phyloP scores from a whole-genome alignment of 345 rosid genomes.

The Hibiscus tridactylites region DNA sequence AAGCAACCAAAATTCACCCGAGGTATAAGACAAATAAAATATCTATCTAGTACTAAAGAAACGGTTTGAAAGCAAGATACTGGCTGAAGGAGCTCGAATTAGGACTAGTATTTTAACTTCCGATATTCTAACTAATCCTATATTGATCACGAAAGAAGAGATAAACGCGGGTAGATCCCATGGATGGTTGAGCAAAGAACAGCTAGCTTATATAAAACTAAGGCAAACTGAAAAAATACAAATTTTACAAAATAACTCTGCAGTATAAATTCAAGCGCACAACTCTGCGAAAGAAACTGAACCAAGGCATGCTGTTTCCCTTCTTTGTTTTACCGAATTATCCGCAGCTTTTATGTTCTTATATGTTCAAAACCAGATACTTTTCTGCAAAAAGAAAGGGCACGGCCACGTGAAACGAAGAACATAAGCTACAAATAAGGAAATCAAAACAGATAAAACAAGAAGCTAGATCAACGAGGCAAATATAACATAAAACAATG shows the following conservation, averaged over 20 bases:
- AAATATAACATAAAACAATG: background rate
- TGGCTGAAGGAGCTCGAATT: background rate
- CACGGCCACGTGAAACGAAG: background rate
- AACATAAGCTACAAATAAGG: background rate
- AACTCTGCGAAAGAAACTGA: constrained; percentile 44
- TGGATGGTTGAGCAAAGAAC: constrained; percentile 16
- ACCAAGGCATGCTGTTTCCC: constrained; percentile 63
- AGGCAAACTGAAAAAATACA: background rate
- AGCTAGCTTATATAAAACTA: constrained; percentile 1
- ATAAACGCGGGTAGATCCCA: constrained; percentile 41
- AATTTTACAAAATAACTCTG: constrained; percentile 71
- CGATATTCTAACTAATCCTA: constrained; percentile 28
- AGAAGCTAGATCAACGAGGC: no score
- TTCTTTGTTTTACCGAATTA: constrained; percentile 6
- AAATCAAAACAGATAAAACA: background rate
- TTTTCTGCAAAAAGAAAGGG: constrained; percentile 10
- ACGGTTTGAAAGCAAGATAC: background rate
- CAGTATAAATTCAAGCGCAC: constrained; percentile 63
- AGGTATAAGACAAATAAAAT: background rate
- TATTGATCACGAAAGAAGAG: constrained; percentile 30
- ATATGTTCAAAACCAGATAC: background rate
- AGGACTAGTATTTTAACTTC: background rate
- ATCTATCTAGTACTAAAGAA: constrained; percentile 5
- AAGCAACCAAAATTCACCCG: background rate
- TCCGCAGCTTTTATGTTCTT: constrained; percentile 11